Evolutionary conservation across 2,329 filamentous ascomycete genomes (phyloP).

Genomic region (Fusarium hainanense): DNA sequence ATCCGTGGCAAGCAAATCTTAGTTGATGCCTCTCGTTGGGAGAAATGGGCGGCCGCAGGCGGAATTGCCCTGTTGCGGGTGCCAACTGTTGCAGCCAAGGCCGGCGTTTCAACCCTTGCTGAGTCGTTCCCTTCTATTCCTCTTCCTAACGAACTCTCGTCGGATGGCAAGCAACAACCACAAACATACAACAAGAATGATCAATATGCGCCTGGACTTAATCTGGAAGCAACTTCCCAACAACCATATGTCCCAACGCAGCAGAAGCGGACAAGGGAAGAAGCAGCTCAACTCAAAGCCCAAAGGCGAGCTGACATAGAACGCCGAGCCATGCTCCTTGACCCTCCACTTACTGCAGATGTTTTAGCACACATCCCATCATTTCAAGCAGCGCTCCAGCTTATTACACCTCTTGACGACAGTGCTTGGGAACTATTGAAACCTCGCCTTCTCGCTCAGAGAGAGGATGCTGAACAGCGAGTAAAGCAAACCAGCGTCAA

Average conservation of each 20-base stretch:
- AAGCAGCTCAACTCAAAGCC: slow-evolving; percentile 72
- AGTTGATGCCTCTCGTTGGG: slow-evolving; percentile 75
- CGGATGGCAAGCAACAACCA: neutral
- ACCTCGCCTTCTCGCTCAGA: slow-evolving; percentile 73
- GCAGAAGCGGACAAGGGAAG: slow-evolving; percentile 67
- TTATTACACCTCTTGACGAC: slow-evolving; percentile 74
- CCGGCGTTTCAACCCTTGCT: neutral
- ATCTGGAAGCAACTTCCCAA: slow-evolving; percentile 7
- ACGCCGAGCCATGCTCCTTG: slow-evolving; percentile 71
- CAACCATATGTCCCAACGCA: slow-evolving; percentile 29
- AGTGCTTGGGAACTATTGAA: slow-evolving; percentile 76
- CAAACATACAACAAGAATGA: slow-evolving; percentile 4
- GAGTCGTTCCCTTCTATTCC: neutral
- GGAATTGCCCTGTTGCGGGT: slow-evolving; percentile 54
- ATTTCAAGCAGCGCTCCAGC: slow-evolving; percentile 78
- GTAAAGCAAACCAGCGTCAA: slow-evolving; percentile 56
- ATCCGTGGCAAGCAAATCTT: slow-evolving; percentile 69
- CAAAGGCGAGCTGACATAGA: slow-evolving; percentile 77
- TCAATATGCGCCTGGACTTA: slow-evolving; percentile 3
- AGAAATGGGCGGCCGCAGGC: slow-evolving; percentile 72
- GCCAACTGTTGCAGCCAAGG: slow-evolving; percentile 2
- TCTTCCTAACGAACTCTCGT: neutral
- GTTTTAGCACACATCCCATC: slow-evolving; percentile 77
- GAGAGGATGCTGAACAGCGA: slow-evolving; percentile 70
- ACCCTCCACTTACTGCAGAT: slow-evolving; percentile 71